Evolutionary conservation across 2,329 filamentous ascomycete genomes (phyloP), one percentile per base, ranked within the genome.

Genomic region (Dactylonectria macrodidyma): DNA sequence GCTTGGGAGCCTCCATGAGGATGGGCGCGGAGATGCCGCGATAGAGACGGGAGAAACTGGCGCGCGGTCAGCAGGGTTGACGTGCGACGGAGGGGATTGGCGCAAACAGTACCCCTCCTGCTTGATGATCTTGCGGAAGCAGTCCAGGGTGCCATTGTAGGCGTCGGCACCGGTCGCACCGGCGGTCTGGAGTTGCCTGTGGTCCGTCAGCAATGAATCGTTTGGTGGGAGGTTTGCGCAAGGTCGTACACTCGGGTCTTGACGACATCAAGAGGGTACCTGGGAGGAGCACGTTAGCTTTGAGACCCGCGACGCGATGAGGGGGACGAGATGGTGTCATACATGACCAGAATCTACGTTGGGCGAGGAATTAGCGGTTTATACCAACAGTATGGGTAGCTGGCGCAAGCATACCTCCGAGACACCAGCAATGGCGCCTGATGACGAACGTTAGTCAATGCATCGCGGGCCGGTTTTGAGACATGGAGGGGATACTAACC

Each of bases 201-300:
- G 69, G 71, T 52, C 52, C 58, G 68, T 81, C 69, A 76, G 73
- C 62, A 56, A 56, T 62, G 47, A 50, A 38, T 50, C 58, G 48
- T 33, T 50, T 24, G 50, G 63, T 50, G 60, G 61, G 52, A 50
- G 54, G 44, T 30, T 62, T 69, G 68, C 78, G 46, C 62, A 66
- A 54, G 70, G 71, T 82, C 91, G 88, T 89, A 96, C 93, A 97
- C 93, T 92, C 95, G 89, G 73, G 96, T 98, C 89, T 98, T 98
- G 83, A 98, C 94, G 66, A 99, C 96, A 82, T 99, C 96, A 82
- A 99, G 88, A 75, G 96, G 96, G 87, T 99, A 99, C 96, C 95
- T 98, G 81, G 30, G 50, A 63, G 30, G 50, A 63, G 62, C 63
- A 66, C 34, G 74, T 68, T 65, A 68, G 61, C 54, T 54, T 38